Conservation (phyloP, 768 basidiomycete genomes). For the Russula virescens region DNA sequence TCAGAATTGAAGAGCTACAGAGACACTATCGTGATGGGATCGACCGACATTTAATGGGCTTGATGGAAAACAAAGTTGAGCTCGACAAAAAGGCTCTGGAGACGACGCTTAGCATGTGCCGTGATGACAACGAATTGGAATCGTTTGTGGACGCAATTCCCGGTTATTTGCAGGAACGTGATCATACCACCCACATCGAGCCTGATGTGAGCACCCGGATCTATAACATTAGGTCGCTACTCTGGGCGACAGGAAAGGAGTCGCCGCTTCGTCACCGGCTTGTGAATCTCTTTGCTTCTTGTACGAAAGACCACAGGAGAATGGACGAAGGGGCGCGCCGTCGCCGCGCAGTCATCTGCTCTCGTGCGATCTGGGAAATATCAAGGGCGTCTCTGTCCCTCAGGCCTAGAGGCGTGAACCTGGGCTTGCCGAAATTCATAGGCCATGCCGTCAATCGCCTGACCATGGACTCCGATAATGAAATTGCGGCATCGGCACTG, state of each 20-base stretch:
- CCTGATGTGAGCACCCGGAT: neutral
- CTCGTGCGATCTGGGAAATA: conserved; percentile 9
- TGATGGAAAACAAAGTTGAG: too few species aligned
- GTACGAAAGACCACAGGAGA: conserved; percentile 1
- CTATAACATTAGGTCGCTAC: neutral
- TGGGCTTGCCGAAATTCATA: neutral
- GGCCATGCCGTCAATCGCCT: neutral
- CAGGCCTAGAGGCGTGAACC: too few species aligned
- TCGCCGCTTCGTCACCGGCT: neutral
- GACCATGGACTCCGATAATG: neutral
- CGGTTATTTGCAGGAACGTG: neutral
- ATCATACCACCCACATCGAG: neutral
- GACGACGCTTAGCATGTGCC: neutral
- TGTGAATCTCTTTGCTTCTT: conserved; percentile 2
- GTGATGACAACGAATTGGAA: neutral
- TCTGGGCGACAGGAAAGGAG: neutral
- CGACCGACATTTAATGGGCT: too few species aligned
- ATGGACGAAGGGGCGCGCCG: conserved; percentile 11
- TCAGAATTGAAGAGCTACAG: too few species aligned
- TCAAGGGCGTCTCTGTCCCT: conserved; percentile 4
- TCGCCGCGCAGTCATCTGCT: conserved; percentile 11
- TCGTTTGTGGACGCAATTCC: neutral
- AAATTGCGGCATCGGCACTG: conserved; percentile 6
- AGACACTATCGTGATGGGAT: too few species aligned
- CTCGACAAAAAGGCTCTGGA: too few species aligned